Percentiles rank a stretch among this genome's conserved stretches.
phyloP scores from a whole-genome alignment of 1,284 basidiomycete genomes.

The Cutaneotrichosporon mucoides region DNA sequence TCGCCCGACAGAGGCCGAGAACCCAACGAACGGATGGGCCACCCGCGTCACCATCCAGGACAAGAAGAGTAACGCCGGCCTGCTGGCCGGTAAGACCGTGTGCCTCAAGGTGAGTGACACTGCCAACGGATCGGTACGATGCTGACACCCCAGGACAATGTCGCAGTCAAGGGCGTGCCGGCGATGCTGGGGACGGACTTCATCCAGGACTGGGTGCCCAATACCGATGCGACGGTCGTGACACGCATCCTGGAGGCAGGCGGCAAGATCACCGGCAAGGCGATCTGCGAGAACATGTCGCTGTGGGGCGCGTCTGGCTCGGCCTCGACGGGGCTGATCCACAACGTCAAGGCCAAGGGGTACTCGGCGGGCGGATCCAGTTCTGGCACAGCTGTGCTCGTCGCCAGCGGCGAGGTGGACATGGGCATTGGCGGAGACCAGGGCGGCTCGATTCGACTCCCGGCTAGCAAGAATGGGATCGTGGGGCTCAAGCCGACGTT shows the following conservation, averaged over 20 bases:
- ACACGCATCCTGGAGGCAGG: conserved; percentile 53
- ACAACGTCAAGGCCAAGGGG: conserved; percentile 52
- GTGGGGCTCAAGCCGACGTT: conserved; percentile 56
- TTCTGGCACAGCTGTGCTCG: conserved; percentile 53
- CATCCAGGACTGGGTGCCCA: conserved; percentile 27
- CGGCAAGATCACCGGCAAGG: conserved; percentile 51
- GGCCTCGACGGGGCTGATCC: conserved; percentile 39
- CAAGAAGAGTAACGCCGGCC: conserved; percentile 4
- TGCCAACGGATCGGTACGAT: too few relatives aligned
- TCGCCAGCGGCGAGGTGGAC: conserved; percentile 51
- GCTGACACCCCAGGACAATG: conserved; percentile 34
- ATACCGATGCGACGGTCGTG: conserved; percentile 52
- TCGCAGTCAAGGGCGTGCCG: conserved; percentile 31
- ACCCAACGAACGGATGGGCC: conserved; percentile 32
- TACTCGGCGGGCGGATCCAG: conserved; percentile 53
- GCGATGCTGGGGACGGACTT: conserved; percentile 33
- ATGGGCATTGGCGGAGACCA: conserved; percentile 56
- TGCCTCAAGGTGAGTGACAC: conserved; percentile 33
- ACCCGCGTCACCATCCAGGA: conserved; percentile 22
- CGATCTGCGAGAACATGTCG: conserved; percentile 44
- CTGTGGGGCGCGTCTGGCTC: conserved; percentile 26
- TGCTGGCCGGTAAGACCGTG: conserved; percentile 30
- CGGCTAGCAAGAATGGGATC: conserved; percentile 52
- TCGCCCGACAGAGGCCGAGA: conserved; percentile 19
- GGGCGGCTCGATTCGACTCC: conserved; percentile 53